Conservation (phyloP, 2,329 filamentous ascomycete species). For the Calonectria crousiana region DNA sequence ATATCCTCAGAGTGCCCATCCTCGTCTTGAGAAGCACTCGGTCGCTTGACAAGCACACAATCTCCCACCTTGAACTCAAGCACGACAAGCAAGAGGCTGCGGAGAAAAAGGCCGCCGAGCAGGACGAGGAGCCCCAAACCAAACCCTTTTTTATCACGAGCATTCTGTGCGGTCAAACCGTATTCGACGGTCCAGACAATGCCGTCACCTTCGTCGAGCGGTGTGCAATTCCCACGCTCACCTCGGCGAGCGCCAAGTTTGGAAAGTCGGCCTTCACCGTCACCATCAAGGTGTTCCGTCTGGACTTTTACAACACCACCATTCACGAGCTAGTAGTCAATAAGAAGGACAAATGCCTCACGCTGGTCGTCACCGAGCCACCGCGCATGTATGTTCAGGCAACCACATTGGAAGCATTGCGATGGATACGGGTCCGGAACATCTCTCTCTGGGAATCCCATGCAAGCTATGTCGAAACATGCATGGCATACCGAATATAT, state of each 20-base stretch:
- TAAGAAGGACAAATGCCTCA: slow-evolving; percentile 53
- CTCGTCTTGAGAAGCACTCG: slow-evolving; percentile 52
- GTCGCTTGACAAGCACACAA: slow-evolving; percentile 34
- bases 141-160: slow-evolving; percentile 31
- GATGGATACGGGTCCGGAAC: slow-evolving; percentile 46
- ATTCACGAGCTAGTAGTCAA: slow-evolving; percentile 60
- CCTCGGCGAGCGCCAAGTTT: slow-evolving; percentile 56
- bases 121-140: slow-evolving; percentile 36
- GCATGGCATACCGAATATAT: slow-evolving; percentile 58
- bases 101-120: not conserved
- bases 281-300: slow-evolving; percentile 51
- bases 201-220: slow-evolving; percentile 60
- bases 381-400: slow-evolving; percentile 60
- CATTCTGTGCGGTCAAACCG: slow-evolving; percentile 62
- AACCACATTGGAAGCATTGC: slow-evolving; percentile 11
- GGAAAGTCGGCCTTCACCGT: slow-evolving; percentile 57
- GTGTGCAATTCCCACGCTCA: slow-evolving; percentile 28
- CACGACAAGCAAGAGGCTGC: slow-evolving; percentile 36
- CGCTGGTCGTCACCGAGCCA: slow-evolving; percentile 64
- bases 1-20: slow-evolving; percentile 46
- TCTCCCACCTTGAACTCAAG: slow-evolving; percentile 46
- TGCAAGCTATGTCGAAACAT: slow-evolving; percentile 47
- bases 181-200: slow-evolving; percentile 49
- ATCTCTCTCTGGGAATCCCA: slow-evolving; percentile 38
- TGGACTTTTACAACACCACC: slow-evolving; percentile 64